Evolutionary conservation across 2,329 filamentous ascomycete genomes (phyloP), one percentile per base, ranked within the genome.

Genomic region (Trichoderma harzianum): DNA sequence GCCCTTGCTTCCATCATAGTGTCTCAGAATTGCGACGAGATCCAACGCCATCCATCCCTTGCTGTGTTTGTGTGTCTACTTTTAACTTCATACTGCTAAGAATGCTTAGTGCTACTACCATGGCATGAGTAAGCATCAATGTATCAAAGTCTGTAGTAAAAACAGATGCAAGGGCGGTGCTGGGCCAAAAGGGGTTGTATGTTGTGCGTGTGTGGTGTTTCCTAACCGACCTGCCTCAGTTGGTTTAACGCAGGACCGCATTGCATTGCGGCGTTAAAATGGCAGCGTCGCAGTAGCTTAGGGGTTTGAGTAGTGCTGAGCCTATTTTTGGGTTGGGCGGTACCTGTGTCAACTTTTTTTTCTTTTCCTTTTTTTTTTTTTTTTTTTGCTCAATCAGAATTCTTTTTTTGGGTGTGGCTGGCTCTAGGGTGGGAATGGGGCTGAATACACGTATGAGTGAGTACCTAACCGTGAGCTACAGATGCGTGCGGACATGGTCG

Each of bases 201-300:
- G n/a, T 51, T 51, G n/a, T 24, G 10, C 6, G 34, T 21, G 18
- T 32, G 58, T 43, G 39, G 39, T 43, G 16, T 34, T 61, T 34
- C 32, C 3, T 26, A 26, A 34, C 26, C 30, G 66, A 69, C 66
- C 53, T 69, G 55, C 66, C 66, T 18, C 14, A 51, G n/a, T 21
- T 24, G 57, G 66, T 21, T 36, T 69, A 53, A 61, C 55, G 66
- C 39, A 26, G 55, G 57, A 69, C n/a, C 26, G 64, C 51, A 67
- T 67, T 39, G 16, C 55, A 60, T 69, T 51, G 39, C 16, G 2
- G 21, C 36, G 34, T 39, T 43, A 39, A 67, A 67, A 57, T 67
- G 32, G 60, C 34, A 18, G 24, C 6, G 30, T 36, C 11, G 32
- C 7, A 24, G 58, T 16, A 36, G 32, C 39, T n/a, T 43, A 43